These are phyloP conservation scores for Umbelopsis sp. DNA, from an alignment of 371 early-diverging fungal genomes.

Conservation along the genomic window DNA sequence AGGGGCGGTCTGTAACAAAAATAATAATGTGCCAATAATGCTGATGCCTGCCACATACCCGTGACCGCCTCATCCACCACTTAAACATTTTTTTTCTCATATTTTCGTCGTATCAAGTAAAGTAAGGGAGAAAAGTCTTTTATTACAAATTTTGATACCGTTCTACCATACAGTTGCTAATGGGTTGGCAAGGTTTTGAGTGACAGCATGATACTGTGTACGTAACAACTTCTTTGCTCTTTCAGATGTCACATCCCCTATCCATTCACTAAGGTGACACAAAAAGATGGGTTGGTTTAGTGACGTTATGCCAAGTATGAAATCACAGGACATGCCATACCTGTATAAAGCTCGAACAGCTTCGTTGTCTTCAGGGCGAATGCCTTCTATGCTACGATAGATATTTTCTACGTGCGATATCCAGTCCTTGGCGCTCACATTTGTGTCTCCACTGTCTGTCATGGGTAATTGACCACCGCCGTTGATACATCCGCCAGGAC, in stretches of 20 bases:
- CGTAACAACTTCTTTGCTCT: constrained; percentile 61
- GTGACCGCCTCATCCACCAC: not conserved
- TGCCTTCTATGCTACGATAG: constrained; percentile 54
- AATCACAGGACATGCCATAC: constrained; percentile 38
- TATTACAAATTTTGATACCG: not conserved
- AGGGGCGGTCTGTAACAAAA: no score
- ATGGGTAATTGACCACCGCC: constrained; percentile 85
- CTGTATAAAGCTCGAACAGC: constrained; percentile 57
- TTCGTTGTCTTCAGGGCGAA: constrained; percentile 62
- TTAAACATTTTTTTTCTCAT: not conserved
- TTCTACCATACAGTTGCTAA: constrained; percentile 77
- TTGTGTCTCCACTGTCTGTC: constrained; percentile 42
- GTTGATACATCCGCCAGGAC: constrained; percentile 91
- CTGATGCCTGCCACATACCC: no score
- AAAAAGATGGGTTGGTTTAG: not conserved
- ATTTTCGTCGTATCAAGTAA: not conserved
- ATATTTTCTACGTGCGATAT: constrained; percentile 55
- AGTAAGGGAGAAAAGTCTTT: not conserved
- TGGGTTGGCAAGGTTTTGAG: constrained; percentile 62
- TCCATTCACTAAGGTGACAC: constrained; percentile 47
- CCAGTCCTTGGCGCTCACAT: constrained; percentile 67
- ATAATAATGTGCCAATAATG: no score
- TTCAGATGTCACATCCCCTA: constrained; percentile 46
- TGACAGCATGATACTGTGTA: constrained; percentile 81
- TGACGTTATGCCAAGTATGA: not conserved